Percentiles rank a stretch among this genome's conserved stretches.
Evolutionary conservation across 2,329 filamentous ascomycete species (phyloP).

Genomic region (Fusarium sp.): DNA sequence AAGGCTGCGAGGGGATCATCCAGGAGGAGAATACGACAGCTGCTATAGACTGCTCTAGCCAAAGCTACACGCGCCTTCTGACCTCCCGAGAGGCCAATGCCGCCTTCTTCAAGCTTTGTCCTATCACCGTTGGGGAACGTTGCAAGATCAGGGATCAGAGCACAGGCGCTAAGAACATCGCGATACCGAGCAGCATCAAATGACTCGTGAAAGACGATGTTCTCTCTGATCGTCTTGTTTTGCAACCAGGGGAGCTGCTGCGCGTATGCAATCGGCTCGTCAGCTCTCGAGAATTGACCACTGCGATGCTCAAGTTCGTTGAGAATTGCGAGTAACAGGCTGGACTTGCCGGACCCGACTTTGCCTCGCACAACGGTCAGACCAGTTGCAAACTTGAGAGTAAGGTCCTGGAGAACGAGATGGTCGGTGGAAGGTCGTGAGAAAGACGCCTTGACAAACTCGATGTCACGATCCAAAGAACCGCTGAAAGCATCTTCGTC

Average conservation of each 20-base stretch:
- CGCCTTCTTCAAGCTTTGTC: conserved; percentile 73
- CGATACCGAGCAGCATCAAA: conserved; percentile 71
- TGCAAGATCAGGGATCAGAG: conserved; percentile 68
- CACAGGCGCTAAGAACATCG: conserved; percentile 73
- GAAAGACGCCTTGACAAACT: conserved; percentile 78
- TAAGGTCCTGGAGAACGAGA: conserved; percentile 64
- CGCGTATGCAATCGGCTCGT: conserved; percentile 68
- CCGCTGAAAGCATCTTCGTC: conserved; percentile 62
- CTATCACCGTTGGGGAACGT: conserved; percentile 71
- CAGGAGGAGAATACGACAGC: conserved; percentile 69
- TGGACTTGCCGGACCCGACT: conserved; percentile 74
- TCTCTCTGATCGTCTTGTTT: conserved; percentile 75
- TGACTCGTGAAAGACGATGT: conserved; percentile 73
- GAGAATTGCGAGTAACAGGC: conserved; percentile 70
- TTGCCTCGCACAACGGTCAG: conserved; percentile 71
- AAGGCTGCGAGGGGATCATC: conserved; percentile 76
- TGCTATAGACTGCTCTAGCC: conserved; percentile 74
- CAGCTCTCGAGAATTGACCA: conserved; percentile 62
- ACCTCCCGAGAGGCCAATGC: conserved; percentile 74
- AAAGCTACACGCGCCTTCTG: conserved; percentile 75
- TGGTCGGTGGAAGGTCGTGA: conserved; percentile 80
- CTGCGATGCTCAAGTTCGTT: conserved; percentile 77
- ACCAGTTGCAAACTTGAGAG: conserved; percentile 63
- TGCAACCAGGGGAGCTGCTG: conserved; percentile 76
- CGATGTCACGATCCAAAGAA: conserved; percentile 57